Conservation (phyloP, 192 early-diverging fungal species). For the Backusella sp. region DNA sequence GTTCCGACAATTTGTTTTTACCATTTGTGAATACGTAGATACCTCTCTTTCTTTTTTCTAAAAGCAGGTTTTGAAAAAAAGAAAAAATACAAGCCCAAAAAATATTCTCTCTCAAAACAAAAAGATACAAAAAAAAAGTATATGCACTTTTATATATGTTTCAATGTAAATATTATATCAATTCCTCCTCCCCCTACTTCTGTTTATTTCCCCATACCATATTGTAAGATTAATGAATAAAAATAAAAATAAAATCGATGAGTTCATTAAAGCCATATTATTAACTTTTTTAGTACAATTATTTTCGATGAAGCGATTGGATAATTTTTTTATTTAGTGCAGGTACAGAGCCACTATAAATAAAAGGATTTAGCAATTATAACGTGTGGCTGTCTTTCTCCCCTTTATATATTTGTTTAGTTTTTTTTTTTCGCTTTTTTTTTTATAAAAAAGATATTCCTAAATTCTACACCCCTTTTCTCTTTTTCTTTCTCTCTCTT, state of each 20-base stretch:
- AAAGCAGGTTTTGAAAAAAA: background rate
- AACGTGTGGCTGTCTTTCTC: background rate
- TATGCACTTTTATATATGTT: background rate
- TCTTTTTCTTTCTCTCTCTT: background rate
- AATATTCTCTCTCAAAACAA: background rate
- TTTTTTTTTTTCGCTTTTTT: background rate
- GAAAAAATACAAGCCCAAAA: background rate
- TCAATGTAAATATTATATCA: background rate
- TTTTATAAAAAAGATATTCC: background rate
- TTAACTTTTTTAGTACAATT: conserved; percentile 17
- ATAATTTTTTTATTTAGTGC: background rate
- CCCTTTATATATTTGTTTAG: background rate
- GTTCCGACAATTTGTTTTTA: background rate
- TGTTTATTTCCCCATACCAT: background rate
- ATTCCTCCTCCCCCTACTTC: background rate
- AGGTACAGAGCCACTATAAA: background rate
- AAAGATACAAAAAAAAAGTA: background rate
- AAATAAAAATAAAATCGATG: background rate
- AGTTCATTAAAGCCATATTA: background rate
- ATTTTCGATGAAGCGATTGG: background rate
- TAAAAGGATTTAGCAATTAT: background rate
- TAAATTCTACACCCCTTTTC: background rate
- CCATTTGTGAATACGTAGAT: background rate
- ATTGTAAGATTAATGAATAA: background rate
- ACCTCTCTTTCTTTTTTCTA: background rate